These are phyloP conservation scores for Lathyrus aphaca DNA, from an alignment of 306 rosid genomes.

Conservation along the genomic window DNA sequence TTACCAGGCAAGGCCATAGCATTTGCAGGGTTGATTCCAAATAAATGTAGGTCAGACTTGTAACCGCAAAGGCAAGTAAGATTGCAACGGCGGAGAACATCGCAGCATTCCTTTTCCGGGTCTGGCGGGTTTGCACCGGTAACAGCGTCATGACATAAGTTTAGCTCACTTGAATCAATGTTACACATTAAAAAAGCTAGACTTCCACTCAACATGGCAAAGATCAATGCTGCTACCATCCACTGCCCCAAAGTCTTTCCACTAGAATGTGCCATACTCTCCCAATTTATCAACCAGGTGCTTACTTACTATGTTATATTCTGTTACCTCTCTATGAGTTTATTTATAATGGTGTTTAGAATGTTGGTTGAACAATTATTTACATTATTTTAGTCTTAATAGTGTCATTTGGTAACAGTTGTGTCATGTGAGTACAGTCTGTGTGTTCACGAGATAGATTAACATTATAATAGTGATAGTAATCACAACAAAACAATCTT, in stretches of 20 bases:
- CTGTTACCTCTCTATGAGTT: constrained; percentile 1
- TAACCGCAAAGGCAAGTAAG: constrained; percentile 56
- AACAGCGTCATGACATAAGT: constrained; percentile 51
- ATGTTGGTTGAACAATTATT: constrained; percentile 5
- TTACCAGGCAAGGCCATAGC: constrained; percentile 68
- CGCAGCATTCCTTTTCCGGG: constrained; percentile 56
- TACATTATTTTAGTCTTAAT: constrained; percentile 21
- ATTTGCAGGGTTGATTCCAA: constrained; percentile 40
- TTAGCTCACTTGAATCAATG: constrained; percentile 45
- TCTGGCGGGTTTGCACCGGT: constrained; percentile 49
- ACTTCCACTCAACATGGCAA: constrained; percentile 40
- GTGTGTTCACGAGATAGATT: constrained; percentile 49
- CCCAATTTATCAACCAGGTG: constrained; percentile 8
- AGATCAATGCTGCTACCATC: constrained; percentile 41
- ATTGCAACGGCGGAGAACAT: constrained; percentile 50
- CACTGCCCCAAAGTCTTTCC: constrained; percentile 34
- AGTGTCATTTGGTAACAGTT: constrained; percentile 5
- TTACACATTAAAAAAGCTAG: constrained; percentile 45
- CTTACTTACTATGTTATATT: background rate
- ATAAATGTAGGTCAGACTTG: constrained; percentile 49
- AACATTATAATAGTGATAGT: constrained; percentile 13
- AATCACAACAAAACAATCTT: constrained; percentile 26
- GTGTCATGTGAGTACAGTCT: constrained; percentile 49
- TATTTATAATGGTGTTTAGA: constrained; percentile 43
- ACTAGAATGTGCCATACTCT: constrained; percentile 45